Percentiles rank a stretch among this genome's conserved stretches.
These are phyloP conservation scores for Ceratocystis alfenasii DNA, from an alignment of 2,329 filamentous ascomycete genomes.

Conservation along the genomic window DNA sequence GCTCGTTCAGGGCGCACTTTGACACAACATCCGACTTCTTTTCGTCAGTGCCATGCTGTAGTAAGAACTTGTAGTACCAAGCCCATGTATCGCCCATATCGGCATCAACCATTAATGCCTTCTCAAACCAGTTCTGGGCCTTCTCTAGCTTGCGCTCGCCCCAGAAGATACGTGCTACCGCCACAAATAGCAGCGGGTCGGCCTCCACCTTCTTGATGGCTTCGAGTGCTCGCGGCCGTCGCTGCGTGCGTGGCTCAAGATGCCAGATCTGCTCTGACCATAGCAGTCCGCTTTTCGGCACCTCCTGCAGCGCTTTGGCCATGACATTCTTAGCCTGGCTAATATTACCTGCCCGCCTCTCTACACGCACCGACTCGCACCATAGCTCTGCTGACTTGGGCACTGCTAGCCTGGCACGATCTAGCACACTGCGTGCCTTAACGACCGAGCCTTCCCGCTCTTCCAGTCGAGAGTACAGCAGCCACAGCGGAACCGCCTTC, in stretches of 20 bases:
- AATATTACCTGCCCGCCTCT: conserved; percentile 73
- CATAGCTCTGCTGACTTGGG: conserved; percentile 77
- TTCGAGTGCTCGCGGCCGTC: conserved; percentile 80
- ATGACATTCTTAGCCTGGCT: conserved; percentile 81
- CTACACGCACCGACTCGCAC: conserved; percentile 87
- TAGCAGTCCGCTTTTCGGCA: conserved; percentile 72
- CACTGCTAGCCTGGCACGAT: conserved; percentile 76
- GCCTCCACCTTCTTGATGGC: conserved; percentile 96
- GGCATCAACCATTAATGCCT: conserved; percentile 75
- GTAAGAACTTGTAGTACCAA: conserved; percentile 91
- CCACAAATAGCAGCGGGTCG: conserved; percentile 77
- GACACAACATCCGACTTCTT: conserved; percentile 74
- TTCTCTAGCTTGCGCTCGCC: conserved; percentile 83
- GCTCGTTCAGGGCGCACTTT: conserved; percentile 74
- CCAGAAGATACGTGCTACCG: conserved; percentile 94
- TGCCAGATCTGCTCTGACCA: conserved; percentile 96
- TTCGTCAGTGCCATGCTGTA: conserved; percentile 87
- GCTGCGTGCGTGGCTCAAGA: conserved; percentile 79
- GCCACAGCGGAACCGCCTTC: conserved; percentile 74
- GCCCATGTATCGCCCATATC: conserved; percentile 91
- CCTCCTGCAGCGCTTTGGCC: conserved; percentile 84
- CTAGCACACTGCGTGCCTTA: conserved; percentile 86
- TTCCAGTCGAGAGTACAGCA: conserved; percentile 78
- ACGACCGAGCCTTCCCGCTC: conserved; percentile 72
- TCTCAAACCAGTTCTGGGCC: conserved; percentile 94